Evolutionary conservation across 2,329 filamentous ascomycete genomes (phyloP), one percentile per base, ranked within the genome.

Genomic region (Falciphora oryzae): DNA sequence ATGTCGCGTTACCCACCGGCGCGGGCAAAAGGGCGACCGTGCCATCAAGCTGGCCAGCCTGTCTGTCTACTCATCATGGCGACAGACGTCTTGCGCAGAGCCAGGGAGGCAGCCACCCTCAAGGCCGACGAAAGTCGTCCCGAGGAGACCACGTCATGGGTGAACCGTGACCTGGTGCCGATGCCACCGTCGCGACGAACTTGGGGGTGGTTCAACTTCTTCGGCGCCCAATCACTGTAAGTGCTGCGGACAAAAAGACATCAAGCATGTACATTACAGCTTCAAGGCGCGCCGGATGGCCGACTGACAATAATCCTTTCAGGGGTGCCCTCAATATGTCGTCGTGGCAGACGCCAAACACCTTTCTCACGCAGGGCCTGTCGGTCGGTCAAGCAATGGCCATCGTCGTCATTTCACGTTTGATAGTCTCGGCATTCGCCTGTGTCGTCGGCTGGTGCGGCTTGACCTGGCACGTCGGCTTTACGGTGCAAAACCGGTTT

Each of bases 391-490:
- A 82, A 66, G 71, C 80, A 76, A 69, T 74, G n/a, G 75, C 81
- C 64, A 81, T 82, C 35, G 71, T 81, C 25, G 63, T 83, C 7
- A 77, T 76, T 8, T 74, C 77, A 5, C 66, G 79, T 0, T 69
- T 82, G 5, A 77, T 81, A 14, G 35, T 61, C 62, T 73, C 74
- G 3, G 61, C 76, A 11, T 82, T 82, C 66, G 75, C 80, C 0
- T 74, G 74, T 14, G 67, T 81, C 5, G 77, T 82, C 29, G 80
- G 77, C 11, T 81, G 79, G 78, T 78, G 76, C 28, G 81, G 80
- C 16, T 64, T 82, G 5, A 76, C 75, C 56, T 83, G 80, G 80
- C 81, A 83, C 67, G 78, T 83, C 65, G 80, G 81, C 63, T 79
- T 81, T 68, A 82, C 80, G 0, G 73, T 82, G 18, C 80, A 82